Evolutionary conservation across 2,329 filamentous ascomycete species (phyloP).

Genomic region (Colletotrichum noveboracense): DNA sequence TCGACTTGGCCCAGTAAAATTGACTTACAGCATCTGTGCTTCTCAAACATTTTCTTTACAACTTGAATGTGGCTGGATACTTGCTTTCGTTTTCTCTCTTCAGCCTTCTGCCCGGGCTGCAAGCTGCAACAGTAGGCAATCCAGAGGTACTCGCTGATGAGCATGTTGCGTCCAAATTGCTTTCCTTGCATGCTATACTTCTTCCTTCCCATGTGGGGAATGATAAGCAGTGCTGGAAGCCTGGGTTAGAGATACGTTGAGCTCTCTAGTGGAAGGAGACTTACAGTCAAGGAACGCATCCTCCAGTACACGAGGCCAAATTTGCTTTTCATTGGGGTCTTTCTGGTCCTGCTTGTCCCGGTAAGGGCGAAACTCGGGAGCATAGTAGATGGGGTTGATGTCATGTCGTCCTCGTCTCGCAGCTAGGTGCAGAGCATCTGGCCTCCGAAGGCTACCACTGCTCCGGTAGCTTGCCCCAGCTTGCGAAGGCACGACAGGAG

Average conservation of each 20-base stretch:
- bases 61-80: slow-evolving; percentile 76
- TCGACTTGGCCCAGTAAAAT: too few species aligned
- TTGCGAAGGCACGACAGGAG: slow-evolving; percentile 54
- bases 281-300: slow-evolving; percentile 72
- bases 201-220: slow-evolving; percentile 69
- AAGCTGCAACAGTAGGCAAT: slow-evolving; percentile 52
- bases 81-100: slow-evolving; percentile 64
- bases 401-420: slow-evolving; percentile 38
- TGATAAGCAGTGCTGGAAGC: slow-evolving; percentile 62
- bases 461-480: slow-evolving; percentile 42
- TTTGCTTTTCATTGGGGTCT: slow-evolving; percentile 64
- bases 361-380: slow-evolving; percentile 69
- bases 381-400: slow-evolving; percentile 66
- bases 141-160: slow-evolving; percentile 73
- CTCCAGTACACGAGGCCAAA: slow-evolving; percentile 68
- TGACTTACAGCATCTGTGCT: slow-evolving; percentile 66
- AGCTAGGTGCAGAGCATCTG: slow-evolving; percentile 29
- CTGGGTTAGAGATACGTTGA: background rate
- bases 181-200: slow-evolving; percentile 70
- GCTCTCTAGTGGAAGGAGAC: slow-evolving; percentile 23
- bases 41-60: slow-evolving; percentile 69
- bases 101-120: slow-evolving; percentile 49
- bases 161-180: slow-evolving; percentile 71
- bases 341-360: slow-evolving; percentile 69
- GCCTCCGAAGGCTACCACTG: slow-evolving; percentile 32